Evolutionary conservation across 306 rosid species (phyloP).

Genomic region (Dicorynia guianensis): DNA sequence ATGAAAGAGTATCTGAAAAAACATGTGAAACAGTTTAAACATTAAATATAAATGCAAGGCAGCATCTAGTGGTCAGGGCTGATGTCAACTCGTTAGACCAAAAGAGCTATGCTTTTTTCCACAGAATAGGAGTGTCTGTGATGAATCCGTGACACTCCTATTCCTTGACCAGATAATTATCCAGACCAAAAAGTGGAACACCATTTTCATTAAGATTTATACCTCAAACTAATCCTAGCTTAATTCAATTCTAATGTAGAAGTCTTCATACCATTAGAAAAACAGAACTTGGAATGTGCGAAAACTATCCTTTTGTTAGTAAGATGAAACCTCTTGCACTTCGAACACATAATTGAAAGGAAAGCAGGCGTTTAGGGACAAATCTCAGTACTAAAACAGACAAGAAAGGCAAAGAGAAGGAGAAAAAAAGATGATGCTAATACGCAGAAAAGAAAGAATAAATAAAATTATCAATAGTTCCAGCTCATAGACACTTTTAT

Average conservation of each 20-base stretch:
- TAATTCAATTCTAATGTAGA: slow-evolving; percentile 1
- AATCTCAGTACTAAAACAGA: background rate
- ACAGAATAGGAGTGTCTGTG: no score
- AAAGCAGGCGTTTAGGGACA: background rate
- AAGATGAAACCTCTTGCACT: background rate
- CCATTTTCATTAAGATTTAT: background rate
- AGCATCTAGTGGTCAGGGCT: background rate
- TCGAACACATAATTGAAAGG: background rate
- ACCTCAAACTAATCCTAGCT: slow-evolving; percentile 11
- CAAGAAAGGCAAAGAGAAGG: background rate
- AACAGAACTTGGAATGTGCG: slow-evolving; percentile 8
- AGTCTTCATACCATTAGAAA: background rate
- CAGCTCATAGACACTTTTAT: slow-evolving; percentile 6
- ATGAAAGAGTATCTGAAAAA: background rate
- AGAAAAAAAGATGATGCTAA: background rate
- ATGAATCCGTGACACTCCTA: no score
- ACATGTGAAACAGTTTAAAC: background rate
- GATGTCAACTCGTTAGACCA: background rate
- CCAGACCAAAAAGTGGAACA: background rate
- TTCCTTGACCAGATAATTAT: no score
- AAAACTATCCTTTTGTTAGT: background rate
- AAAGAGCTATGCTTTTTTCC: no score
- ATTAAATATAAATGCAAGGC: background rate
- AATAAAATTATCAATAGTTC: background rate
- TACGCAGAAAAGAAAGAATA: background rate